Conservation (phyloP, 1,284 basidiomycete species). For the Malassezia cuniculi region DNA sequence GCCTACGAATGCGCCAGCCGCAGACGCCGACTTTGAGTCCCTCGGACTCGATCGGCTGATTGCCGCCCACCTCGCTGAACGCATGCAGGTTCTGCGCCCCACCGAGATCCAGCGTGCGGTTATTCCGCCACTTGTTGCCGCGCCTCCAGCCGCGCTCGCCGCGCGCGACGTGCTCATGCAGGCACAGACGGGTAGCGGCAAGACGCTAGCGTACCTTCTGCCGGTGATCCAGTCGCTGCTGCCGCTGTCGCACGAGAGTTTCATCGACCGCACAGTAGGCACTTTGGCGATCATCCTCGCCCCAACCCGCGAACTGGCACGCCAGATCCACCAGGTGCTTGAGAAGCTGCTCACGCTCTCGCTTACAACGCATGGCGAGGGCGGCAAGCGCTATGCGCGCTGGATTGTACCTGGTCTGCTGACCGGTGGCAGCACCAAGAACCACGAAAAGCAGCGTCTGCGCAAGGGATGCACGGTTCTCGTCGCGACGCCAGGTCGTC, state of each 20-base stretch:
- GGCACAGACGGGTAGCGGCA: slow-evolving; percentile 94
- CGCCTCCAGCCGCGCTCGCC: slow-evolving; percentile 22
- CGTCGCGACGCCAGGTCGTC: slow-evolving; percentile 58
- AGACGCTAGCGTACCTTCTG: slow-evolving; percentile 84
- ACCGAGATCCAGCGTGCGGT: slow-evolving; percentile 80
- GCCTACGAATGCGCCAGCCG: slow-evolving; percentile 37
- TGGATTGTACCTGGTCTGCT: slow-evolving; percentile 90
- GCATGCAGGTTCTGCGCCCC: slow-evolving; percentile 66
- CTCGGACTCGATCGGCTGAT: slow-evolving; percentile 70
- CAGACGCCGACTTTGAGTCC: slow-evolving; percentile 47
- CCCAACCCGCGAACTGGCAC: slow-evolving; percentile 84
- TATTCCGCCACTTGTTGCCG: slow-evolving; percentile 59
- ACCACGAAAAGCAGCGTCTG: slow-evolving; percentile 61
- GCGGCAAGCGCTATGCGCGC: slow-evolving; percentile 47
- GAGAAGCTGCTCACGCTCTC: slow-evolving; percentile 53
- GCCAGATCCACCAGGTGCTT: slow-evolving; percentile 70
- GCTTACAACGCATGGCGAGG: slow-evolving; percentile 63
- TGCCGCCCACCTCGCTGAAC: slow-evolving; percentile 62
- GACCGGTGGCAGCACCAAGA: slow-evolving; percentile 59
- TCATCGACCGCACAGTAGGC: slow-evolving; percentile 61
- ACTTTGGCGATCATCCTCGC: slow-evolving; percentile 89
- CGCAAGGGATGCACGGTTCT: slow-evolving; percentile 62
- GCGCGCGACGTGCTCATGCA: slow-evolving; percentile 81
- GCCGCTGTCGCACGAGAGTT: slow-evolving; percentile 63
- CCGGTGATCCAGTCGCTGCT: slow-evolving; percentile 90